Base-by-base conservation (phyloP, 1,139 yeast genomes). In the Scheffersomyces lignicola region DNA sequence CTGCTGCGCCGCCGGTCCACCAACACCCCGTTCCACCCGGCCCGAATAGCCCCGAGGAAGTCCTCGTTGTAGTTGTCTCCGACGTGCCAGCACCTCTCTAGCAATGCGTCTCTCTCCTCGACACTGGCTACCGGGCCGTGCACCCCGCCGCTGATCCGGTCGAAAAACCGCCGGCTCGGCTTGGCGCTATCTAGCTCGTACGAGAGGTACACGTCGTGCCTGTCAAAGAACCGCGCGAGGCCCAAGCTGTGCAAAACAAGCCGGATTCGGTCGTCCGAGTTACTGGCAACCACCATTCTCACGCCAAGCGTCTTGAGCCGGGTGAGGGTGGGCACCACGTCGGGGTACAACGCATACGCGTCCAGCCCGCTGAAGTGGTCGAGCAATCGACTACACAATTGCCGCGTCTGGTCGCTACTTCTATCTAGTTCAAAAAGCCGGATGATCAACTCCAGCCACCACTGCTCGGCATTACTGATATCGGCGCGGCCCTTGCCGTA, bases 1-100 rank as follows among this genome's bases (percentile, higher is more conserved):
- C 62, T 58, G 2, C 35, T 30, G 13, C 49, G 43, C 2, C 47
- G 40, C 45, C 84, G 59, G 48, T 79, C 83, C 8, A 80, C 41
- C 21, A 76, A 58, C 1, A 82, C 60, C 3, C 83, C 79, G 41
- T 76, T 78, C 79, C 86, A 76, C 0, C 88, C 89, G 1, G 83
- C 69, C 18, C 58, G 55, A 8, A 62, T 56, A 0, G 80, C 65
- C 1, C 80, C 84, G 10, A 64, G 47, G 39, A 75, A 64, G 48
- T 83, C 90, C 34, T 76, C 71, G 11, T 56, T 57, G 27, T 67
- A 54, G 40, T 73, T 77, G 51, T 83, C 89, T 0, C 90, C 90
- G 27, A 81, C 61, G 50, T 83, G 90, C 85, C 85, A 81, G 38
- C 69, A 54, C 31, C 53, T 47, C 24, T 59, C 43, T 18, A 58